Conservation (phyloP, 345 rosid genomes). For the Salix koriyanagi region DNA sequence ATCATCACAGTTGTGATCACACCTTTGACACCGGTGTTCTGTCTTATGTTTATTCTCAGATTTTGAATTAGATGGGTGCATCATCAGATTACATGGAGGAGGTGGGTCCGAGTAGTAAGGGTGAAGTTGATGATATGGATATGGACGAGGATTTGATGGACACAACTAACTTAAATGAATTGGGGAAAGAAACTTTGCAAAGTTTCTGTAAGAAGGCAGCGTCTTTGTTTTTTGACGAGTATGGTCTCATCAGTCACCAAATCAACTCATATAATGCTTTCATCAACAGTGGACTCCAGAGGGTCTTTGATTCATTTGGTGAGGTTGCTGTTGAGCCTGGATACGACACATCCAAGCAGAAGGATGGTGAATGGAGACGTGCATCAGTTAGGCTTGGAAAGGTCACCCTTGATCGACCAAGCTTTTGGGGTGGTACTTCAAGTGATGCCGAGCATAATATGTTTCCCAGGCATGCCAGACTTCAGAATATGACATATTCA, state of each 20-base stretch:
- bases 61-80: conserved; percentile 27
- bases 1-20: neutral
- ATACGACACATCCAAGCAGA: conserved; percentile 63
- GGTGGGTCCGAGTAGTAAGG: conserved; percentile 20
- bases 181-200: conserved; percentile 46
- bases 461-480: conserved; percentile 74
- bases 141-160: conserved; percentile 30
- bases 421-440: conserved; percentile 36
- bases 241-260: conserved; percentile 81
- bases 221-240: conserved; percentile 53
- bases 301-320: conserved; percentile 56
- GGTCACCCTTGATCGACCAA: conserved; percentile 54
- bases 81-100: conserved; percentile 14
- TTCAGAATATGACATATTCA: conserved; percentile 92
- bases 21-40: neutral
- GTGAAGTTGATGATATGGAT: conserved; percentile 19
- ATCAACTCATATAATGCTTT: conserved; percentile 74
- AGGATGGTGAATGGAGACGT: conserved; percentile 53
- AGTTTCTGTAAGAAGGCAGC: conserved; percentile 62
- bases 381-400: conserved; percentile 63
- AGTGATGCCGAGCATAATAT: conserved; percentile 38
- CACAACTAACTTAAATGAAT: conserved; percentile 21
- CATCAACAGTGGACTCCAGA: conserved; percentile 59
- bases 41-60: conserved; percentile 7
- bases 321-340: conserved; percentile 63